Percentiles rank a stretch among this genome's conserved stretches.
phyloP scores from a whole-genome alignment of 345 rosid species.

The Carallia pectinifolia region DNA sequence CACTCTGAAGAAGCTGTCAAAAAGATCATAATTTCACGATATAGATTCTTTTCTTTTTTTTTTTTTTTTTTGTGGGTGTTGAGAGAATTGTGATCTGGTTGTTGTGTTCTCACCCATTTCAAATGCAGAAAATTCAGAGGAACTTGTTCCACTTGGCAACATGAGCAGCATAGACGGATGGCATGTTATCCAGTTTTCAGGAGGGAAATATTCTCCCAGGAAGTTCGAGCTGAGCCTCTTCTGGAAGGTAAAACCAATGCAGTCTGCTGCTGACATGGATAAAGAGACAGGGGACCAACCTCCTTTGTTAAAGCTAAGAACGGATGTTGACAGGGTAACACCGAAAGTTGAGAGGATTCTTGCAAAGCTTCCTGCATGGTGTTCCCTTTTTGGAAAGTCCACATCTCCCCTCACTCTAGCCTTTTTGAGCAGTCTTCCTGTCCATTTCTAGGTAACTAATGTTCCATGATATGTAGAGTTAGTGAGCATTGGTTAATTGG shows the following conservation, averaged over 20 bases:
- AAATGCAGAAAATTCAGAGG: constrained; percentile 46
- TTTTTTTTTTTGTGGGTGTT: no score
- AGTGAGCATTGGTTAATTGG: background rate
- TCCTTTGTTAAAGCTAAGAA: constrained; percentile 77
- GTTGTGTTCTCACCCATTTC: background rate
- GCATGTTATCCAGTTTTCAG: constrained; percentile 80
- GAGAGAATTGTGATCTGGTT: background rate
- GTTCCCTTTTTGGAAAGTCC: constrained; percentile 82
- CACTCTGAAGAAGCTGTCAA: no score
- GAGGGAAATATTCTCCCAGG: constrained; percentile 65
- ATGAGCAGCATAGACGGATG: constrained; percentile 66
- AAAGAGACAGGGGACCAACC: constrained; percentile 19
- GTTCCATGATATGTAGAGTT: background rate
- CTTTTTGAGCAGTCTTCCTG: constrained; percentile 62
- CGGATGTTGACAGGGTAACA: constrained; percentile 57
- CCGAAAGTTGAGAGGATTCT: constrained; percentile 56
- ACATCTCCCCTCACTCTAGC: constrained; percentile 69
- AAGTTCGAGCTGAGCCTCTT: constrained; percentile 56
- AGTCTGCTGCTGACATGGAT: constrained; percentile 6
- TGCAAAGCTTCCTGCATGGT: constrained; percentile 68
- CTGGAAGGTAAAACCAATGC: constrained; percentile 35
- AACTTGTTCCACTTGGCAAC: constrained; percentile 49
- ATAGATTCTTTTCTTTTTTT: no score
- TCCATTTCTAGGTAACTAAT: constrained; percentile 31
- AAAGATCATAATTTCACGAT: no score